phyloP scores from a whole-genome alignment of 331 rosid genomes.

The Prunus yedoensis region DNA sequence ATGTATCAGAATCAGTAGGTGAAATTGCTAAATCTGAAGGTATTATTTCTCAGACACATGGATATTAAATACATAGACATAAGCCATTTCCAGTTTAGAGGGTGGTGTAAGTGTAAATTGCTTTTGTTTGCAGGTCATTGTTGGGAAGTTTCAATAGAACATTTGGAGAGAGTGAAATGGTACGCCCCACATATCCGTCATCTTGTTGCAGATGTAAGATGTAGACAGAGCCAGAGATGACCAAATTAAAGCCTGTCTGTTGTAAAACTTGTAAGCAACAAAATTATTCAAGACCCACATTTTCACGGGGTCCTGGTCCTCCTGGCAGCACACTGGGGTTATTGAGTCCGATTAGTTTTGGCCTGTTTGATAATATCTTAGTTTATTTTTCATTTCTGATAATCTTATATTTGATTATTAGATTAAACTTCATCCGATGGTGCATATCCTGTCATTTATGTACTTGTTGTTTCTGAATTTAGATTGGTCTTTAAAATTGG shows the following conservation, averaged over 20 bases:
- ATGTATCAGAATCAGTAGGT: constrained; percentile 49
- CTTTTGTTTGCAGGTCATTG: constrained; percentile 48
- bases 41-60: constrained; percentile 13
- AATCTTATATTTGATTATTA: too few species aligned
- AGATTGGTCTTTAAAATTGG: too few species aligned
- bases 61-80: background rate
- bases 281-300: background rate
- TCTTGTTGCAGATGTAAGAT: constrained; percentile 75
- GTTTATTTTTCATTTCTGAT: background rate
- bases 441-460: too few species aligned
- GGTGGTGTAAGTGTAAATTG: background rate
- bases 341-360: background rate
- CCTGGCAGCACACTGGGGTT: too few species aligned
- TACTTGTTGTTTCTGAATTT: too few species aligned
- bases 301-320: too few species aligned
- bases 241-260: background rate
- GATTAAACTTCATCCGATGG: too few species aligned
- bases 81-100: background rate
- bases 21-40: constrained; percentile 82
- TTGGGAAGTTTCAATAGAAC: constrained; percentile 75
- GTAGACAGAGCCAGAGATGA: constrained; percentile 43
- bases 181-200: constrained; percentile 94
- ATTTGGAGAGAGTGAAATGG: constrained; percentile 92
- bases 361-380: background rate
- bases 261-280: background rate